Conservation (phyloP, 139 green algal genomes). For the Chlamydomonas sp. region DNA sequence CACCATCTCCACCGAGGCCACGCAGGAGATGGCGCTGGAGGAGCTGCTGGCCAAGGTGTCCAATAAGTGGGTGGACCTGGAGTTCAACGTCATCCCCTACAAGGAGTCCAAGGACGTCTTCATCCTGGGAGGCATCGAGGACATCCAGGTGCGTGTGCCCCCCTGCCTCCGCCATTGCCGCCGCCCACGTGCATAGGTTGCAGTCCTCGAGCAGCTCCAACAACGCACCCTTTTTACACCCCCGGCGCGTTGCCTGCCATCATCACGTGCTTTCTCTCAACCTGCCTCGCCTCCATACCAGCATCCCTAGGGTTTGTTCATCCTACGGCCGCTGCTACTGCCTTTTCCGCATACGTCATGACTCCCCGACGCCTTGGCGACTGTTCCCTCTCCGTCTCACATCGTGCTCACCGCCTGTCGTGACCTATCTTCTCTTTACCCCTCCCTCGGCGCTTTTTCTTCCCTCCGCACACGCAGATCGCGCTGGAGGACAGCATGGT, state of each 20-base stretch:
- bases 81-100: slow-evolving; percentile 81
- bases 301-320: no score
- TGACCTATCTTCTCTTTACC: not conserved
- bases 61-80: slow-evolving; percentile 79
- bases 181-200: no score
- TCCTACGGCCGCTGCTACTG: no score
- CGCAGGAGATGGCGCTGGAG: slow-evolving; percentile 82
- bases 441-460: not conserved
- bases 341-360: no score
- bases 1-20: slow-evolving; percentile 78
- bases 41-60: slow-evolving; percentile 75
- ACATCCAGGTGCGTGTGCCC: slow-evolving; percentile 67
- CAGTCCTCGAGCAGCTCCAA: no score
- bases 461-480: slow-evolving; percentile 35
- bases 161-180: no score
- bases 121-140: slow-evolving; percentile 83
- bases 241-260: no score
- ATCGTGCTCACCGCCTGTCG: not conserved
- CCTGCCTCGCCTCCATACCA: no score
- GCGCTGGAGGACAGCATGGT: slow-evolving; percentile 88
- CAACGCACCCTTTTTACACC: no score
- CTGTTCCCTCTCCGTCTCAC: not conserved
- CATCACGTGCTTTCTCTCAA: no score
- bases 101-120: slow-evolving; percentile 91
- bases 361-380: no score